Conservation (phyloP, 192 early-diverging fungal species). For the Radiomyces spectabilis region DNA sequence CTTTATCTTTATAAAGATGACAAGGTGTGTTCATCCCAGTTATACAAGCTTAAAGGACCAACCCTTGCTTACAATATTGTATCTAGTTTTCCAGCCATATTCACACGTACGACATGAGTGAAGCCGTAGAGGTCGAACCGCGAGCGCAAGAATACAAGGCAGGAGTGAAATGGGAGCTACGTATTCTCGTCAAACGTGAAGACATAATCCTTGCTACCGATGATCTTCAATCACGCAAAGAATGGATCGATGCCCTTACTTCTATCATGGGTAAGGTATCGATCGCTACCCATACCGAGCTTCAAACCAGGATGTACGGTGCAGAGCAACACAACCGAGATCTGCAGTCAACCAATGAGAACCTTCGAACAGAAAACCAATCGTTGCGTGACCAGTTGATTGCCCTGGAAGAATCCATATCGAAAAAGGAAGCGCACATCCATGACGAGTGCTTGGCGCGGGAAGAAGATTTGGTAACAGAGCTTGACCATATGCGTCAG, state of each 20-base stretch:
- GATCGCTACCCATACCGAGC: constrained; percentile 31
- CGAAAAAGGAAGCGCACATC: constrained; percentile 3
- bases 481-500: constrained; percentile 15
- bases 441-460: neutral
- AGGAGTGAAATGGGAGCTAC: constrained; percentile 38
- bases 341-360: constrained; percentile 9
- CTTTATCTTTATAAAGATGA: constrained; percentile 45
- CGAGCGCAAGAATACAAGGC: constrained; percentile 31
- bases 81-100: constrained; percentile 30
- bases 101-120: constrained; percentile 43
- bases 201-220: constrained; percentile 41
- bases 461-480: constrained; percentile 6
- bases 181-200: constrained; percentile 34
- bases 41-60: too few relatives aligned
- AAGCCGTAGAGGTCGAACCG: constrained; percentile 36
- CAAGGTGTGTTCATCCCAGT: constrained; percentile 24
- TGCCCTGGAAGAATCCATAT: neutral
- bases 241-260: constrained; percentile 39
- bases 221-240: constrained; percentile 32
- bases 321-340: constrained; percentile 18
- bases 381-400: constrained; percentile 10
- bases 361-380: constrained; percentile 4
- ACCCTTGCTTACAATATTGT: too few relatives aligned
- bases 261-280: constrained; percentile 44
- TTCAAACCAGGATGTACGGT: constrained; percentile 28